Evolutionary conservation across 352 stramenopile genomes (phyloP), one percentile per base, ranked within the genome.

Genomic region (Phytophthora fragariae): DNA sequence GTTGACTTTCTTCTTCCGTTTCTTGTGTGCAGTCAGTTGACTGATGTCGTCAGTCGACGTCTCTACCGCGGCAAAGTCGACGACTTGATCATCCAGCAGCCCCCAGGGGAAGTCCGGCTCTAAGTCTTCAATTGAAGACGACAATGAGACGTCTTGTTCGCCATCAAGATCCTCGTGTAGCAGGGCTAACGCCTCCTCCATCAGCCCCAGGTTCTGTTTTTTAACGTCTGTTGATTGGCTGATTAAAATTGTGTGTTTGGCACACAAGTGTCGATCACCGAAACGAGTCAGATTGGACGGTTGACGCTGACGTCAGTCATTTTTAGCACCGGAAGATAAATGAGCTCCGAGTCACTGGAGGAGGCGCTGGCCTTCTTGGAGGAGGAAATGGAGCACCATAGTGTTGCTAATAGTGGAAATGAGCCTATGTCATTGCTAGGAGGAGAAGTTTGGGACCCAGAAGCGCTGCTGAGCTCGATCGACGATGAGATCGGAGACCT

Each of bases 1-100:
- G 46, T 75, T 76, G 6, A 64, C 24, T 41, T 65, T 72, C 62
- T 66, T 72, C 62, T 69, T 73, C 39, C 31, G 60, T 41, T 75
- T 71, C 35, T 70, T 68, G 44, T 46, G 63, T 9, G 10, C 52
- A 9, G 19, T 14, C 19, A 67, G 29, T 21, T 47, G 44, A 24
- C 35, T 52, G 11, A 8, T 31, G 29, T 31, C 29, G 29, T 31
- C 29, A 31, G 29, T 0, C 14, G 41, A n/a, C 15, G 35, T 21
- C 9, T 69, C 53, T 24, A 33, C 19, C 27, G 24, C 54, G 9
- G 12, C 5, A 37, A 24, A 52, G 9, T 19, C 52, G 29, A 3
- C 52, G 0, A 46, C 29, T 15, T 69, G 59, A 17, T 37, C 44
- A 10, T 70, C 44, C n/a, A 74, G 35, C 1, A 57, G 12, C 3